Percentiles rank a stretch among this genome's conserved stretches.
phyloP scores from a whole-genome alignment of 352 stramenopile genomes.

The Globisporangium echinulatum region DNA sequence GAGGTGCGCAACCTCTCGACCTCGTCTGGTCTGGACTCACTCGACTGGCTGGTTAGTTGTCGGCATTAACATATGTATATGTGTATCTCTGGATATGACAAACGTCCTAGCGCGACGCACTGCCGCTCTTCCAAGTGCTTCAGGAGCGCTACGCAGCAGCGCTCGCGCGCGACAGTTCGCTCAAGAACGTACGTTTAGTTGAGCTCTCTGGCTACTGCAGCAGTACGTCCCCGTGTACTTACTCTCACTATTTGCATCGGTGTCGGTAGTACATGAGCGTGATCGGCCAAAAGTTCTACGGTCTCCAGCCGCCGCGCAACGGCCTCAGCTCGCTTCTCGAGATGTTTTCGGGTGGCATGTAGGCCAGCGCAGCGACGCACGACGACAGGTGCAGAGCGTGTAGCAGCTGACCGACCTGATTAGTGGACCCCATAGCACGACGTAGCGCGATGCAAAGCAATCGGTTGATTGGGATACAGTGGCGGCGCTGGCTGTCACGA shows the following conservation, averaged over 20 bases:
- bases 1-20: conserved; percentile 33
- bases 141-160: conserved; percentile 75
- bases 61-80: neutral
- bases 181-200: conserved; percentile 64
- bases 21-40: no score
- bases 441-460: no score
- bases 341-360: conserved; percentile 82
- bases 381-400: no score
- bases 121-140: conserved; percentile 84
- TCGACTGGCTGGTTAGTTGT: neutral
- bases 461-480: no score
- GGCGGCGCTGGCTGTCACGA: no score
- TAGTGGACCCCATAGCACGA: no score
- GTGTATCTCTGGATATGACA: neutral
- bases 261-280: conserved; percentile 64
- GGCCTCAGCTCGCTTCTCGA: conserved; percentile 78
- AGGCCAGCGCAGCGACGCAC: conserved; percentile 1
- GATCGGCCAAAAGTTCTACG: conserved; percentile 85
- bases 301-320: conserved; percentile 67
- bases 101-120: conserved; percentile 63
- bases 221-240: neutral
- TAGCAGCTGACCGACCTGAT: no score
- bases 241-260: neutral
- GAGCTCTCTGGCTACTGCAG: no score
- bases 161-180: conserved; percentile 61